Percentiles rank a stretch among this genome's conserved stretches.
phyloP scores from a whole-genome alignment of 2,329 filamentous ascomycete genomes.

The Arthrinium puccinioides region DNA sequence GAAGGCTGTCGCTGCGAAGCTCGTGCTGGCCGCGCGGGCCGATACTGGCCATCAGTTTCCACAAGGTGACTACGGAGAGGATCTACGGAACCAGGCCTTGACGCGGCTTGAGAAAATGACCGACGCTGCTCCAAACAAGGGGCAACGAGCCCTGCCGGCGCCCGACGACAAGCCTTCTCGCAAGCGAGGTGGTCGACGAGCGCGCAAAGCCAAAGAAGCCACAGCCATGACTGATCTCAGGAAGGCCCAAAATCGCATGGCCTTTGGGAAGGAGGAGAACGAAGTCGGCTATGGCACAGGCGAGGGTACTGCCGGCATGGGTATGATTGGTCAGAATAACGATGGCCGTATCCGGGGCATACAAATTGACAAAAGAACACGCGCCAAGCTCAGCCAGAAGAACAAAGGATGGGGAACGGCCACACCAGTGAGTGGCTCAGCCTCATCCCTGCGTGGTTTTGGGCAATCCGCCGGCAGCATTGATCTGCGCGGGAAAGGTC shows the following conservation, averaged over 20 bases:
- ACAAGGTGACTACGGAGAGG: constrained; percentile 76
- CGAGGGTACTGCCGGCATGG: constrained; percentile 78
- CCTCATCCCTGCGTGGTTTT: constrained; percentile 77
- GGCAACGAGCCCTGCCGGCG: constrained; percentile 75
- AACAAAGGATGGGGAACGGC: constrained; percentile 88
- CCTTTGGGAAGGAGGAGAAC: constrained; percentile 89
- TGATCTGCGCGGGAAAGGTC: constrained; percentile 69
- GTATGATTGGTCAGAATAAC: constrained; percentile 88
- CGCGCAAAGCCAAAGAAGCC: constrained; percentile 91
- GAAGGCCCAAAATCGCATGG: constrained; percentile 93
- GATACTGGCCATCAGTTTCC: constrained; percentile 77
- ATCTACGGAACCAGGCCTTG: constrained; percentile 74
- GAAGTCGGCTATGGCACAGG: constrained; percentile 87
- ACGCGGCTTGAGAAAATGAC: constrained; percentile 88
- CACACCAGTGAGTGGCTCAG: constrained; percentile 57
- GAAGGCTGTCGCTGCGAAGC: constrained; percentile 88
- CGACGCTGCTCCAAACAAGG: constrained; percentile 84
- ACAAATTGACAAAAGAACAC: constrained; percentile 88
- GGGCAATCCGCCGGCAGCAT: constrained; percentile 57
- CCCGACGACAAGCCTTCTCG: constrained; percentile 92
- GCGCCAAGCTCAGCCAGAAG: constrained; percentile 88
- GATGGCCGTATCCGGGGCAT: constrained; percentile 82
- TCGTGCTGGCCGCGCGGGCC: constrained; percentile 86
- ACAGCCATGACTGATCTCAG: constrained; percentile 94
- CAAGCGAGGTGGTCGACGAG: constrained; percentile 85